Evolutionary conservation across 2,329 filamentous ascomycete species (phyloP), one percentile per base, ranked within the genome.

Genomic region (Simplicillium aogashimaense): DNA sequence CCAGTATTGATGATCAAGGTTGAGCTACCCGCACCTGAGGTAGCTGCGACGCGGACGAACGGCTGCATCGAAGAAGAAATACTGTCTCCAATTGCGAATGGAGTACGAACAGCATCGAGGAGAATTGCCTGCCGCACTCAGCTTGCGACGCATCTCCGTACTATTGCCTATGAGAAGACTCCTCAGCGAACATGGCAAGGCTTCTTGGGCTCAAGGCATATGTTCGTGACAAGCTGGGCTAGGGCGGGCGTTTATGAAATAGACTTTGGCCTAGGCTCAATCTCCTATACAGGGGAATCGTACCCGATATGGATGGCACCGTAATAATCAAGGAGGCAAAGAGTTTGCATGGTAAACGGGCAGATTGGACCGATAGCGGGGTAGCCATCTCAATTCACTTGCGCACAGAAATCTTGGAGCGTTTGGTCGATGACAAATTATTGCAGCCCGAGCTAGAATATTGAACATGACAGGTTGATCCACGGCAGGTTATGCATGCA

Each of bases 101-200:
- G 33, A 9, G 39, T 53, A 7, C 51, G 51, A 16, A 31, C 44
- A 4, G 47, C 51, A 1, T 39, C 51, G 14, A 39, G 17, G 7
- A n/a, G 16, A 3, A 39, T 53, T 1, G 35, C 39, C 2, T 8
- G 45, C 0, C 37, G 31, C 1, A 29, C n/a, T 0, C 45, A 42
- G 2, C 13, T 55, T 8, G 41, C 44, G 1, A 42, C 47, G 0
- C 46, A 50, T 37, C 37, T 55, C 1, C 44, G 55, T 25, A 38
- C 38, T 1, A 14, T 53, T 2, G 47, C 50, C 0, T 52, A 47
- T 5, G 51, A 54, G 33, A 47, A 43, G 29, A 47, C 53, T 2
- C 53, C 53, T 10, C 53, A 55, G 11, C 44, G 49, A 1, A 45
- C 54, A 35, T 55, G 52, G 52, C 52, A 53, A 36, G 50, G 50